A percentile compares a stretch with the other conserved stretches of the same genome.
phyloP scores from a whole-genome alignment of 1,139 yeast species.

The Pichia inconspicua region DNA sequence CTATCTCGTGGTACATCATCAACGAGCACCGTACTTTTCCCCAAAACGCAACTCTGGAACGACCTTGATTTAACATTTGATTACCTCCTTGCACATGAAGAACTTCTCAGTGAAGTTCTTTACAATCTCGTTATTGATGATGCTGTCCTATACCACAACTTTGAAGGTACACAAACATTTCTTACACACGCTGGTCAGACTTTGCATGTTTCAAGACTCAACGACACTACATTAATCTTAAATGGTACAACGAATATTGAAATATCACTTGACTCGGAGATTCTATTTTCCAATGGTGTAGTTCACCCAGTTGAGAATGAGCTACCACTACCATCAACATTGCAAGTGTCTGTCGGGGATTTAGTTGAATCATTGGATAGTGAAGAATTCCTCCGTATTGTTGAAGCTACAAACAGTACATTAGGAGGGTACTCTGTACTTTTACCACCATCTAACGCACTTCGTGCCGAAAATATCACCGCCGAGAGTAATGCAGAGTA shows the following conservation, averaged over 20 bases:
- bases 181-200: constrained; percentile 35
- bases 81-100: constrained; percentile 47
- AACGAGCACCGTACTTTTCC: constrained; percentile 63
- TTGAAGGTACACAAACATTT: constrained; percentile 28
- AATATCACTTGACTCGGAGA: constrained; percentile 41
- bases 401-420: constrained; percentile 32
- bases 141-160: constrained; percentile 63
- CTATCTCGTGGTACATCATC: constrained; percentile 33
- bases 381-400: constrained; percentile 39
- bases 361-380: constrained; percentile 47
- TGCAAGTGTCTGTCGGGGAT: constrained; percentile 49
- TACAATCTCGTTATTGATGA: constrained; percentile 49
- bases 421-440: constrained; percentile 52
- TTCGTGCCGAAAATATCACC: constrained; percentile 48
- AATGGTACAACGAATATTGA: constrained; percentile 26
- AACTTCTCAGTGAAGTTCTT: constrained; percentile 45
- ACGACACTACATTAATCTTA: constrained; percentile 6
- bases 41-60: constrained; percentile 74
- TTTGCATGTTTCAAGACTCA: constrained; percentile 16
- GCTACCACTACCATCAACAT: constrained; percentile 43
- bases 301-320: constrained; percentile 61
- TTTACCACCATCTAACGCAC: constrained; percentile 59
- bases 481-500: constrained; percentile 31
- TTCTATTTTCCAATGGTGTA: constrained; percentile 78
- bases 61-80: constrained; percentile 52